Percentiles rank a stretch among this genome's conserved stretches.
These are phyloP conservation scores for Penicillium antarcticum DNA, from an alignment of 495 filamentous ascomycete species.

Conservation along the genomic window DNA sequence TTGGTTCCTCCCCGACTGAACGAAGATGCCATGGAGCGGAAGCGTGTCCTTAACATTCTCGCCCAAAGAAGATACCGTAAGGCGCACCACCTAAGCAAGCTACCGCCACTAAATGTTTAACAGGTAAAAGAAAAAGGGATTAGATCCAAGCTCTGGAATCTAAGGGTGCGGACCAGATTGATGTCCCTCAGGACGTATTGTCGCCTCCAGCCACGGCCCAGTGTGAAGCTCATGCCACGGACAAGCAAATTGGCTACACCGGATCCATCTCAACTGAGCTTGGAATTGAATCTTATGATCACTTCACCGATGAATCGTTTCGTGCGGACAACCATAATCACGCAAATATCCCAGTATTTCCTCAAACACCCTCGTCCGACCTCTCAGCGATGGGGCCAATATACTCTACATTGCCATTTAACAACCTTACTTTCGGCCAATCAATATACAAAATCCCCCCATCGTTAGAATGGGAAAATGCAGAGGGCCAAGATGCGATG, in stretches of 20 bases:
- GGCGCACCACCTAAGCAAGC: background rate
- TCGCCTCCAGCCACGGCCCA: background rate
- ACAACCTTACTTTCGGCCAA: too few species aligned
- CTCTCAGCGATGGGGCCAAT: too few species aligned
- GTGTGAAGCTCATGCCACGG: background rate
- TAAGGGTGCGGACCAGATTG: background rate
- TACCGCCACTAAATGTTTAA: background rate
- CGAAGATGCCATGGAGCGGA: slow-evolving; percentile 40
- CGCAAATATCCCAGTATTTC: too few species aligned
- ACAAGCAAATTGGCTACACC: too few species aligned
- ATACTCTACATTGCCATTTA: too few species aligned
- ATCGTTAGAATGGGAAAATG: too few species aligned
- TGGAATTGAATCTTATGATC: too few species aligned
- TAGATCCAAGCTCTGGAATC: slow-evolving; percentile 6
- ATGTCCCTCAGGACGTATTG: background rate
- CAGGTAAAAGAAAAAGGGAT: slow-evolving; percentile 9
- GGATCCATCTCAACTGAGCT: too few species aligned
- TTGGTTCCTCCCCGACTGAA: slow-evolving; percentile 29
- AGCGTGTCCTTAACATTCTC: slow-evolving; percentile 46
- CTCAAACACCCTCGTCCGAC: too few species aligned
- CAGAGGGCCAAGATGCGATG: background rate
- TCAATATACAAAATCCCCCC: too few species aligned
- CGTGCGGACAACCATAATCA: too few species aligned
- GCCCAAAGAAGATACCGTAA: slow-evolving; percentile 50
- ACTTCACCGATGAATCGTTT: too few species aligned